Evolutionary conservation across 2,329 filamentous ascomycete species (phyloP).

Genomic region (Hymenoscyphus fructigenus): DNA sequence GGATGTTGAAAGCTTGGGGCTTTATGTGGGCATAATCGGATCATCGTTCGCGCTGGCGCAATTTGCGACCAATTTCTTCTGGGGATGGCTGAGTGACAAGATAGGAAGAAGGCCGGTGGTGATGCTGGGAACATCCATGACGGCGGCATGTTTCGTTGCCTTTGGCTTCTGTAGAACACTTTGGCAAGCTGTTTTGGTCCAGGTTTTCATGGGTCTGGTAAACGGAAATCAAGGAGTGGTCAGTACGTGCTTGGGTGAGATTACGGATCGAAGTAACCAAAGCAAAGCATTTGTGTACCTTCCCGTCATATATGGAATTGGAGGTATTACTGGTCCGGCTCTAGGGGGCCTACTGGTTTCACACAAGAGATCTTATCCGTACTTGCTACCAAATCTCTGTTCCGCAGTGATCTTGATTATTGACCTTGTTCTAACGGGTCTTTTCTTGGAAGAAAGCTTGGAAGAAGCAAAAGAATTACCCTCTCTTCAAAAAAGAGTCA

Average conservation of each 20-base stretch:
- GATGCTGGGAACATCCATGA: constrained; percentile 76
- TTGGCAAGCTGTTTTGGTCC: constrained; percentile 82
- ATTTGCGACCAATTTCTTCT: constrained; percentile 87
- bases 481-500: constrained; percentile 56
- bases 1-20: constrained; percentile 64
- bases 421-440: constrained; percentile 70
- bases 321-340: constrained; percentile 88
- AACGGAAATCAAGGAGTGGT: constrained; percentile 96
- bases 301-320: constrained; percentile 92
- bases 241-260: constrained; percentile 88
- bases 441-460: constrained; percentile 86
- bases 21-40: constrained; percentile 89
- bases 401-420: constrained; percentile 69
- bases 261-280: constrained; percentile 94
- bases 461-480: constrained; percentile 64
- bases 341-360: constrained; percentile 82
- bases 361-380: constrained; percentile 68
- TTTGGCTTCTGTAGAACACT: constrained; percentile 86
- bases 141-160: constrained; percentile 75
- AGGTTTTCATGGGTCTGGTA: constrained; percentile 85
- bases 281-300: constrained; percentile 91
- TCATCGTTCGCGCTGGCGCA: constrained; percentile 92
- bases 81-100: constrained; percentile 80
- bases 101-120: constrained; percentile 82
- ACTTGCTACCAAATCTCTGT: constrained; percentile 79